These are phyloP conservation scores for Lasiodiplodia gonubiensis DNA, from an alignment of 2,329 filamentous ascomycete species.

Conservation along the genomic window DNA sequence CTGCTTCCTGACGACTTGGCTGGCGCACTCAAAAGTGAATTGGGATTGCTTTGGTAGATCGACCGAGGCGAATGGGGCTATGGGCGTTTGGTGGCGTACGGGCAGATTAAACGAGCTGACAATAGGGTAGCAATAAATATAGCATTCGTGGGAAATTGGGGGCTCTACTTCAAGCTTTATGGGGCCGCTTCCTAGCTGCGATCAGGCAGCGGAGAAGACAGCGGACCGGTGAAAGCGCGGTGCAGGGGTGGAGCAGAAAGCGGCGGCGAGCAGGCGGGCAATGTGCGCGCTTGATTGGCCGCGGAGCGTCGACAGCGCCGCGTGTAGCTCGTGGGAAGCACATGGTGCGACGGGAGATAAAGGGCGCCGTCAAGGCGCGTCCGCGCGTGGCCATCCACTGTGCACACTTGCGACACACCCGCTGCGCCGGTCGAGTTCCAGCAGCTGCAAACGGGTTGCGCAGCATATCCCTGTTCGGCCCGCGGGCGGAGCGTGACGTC, in stretches of 20 bases:
- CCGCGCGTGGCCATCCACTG: constrained; percentile 1
- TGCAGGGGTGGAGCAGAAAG: constrained; percentile 1
- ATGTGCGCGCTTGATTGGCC: constrained; percentile 26
- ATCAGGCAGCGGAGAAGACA: not conserved
- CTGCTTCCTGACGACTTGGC: constrained; percentile 13
- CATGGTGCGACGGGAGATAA: constrained; percentile 23
- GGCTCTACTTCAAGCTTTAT: constrained; percentile 11
- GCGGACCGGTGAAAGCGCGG: constrained; percentile 4
- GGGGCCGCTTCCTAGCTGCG: constrained; percentile 5
- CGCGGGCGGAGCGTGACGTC: constrained; percentile 19
- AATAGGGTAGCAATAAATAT: constrained; percentile 18
- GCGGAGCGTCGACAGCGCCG: not conserved
- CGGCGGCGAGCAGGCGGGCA: constrained; percentile 3
- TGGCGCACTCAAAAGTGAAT: constrained; percentile 10
- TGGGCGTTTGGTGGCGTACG: constrained; percentile 1
- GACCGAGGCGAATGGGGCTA: constrained; percentile 13
- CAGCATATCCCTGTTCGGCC: constrained; percentile 21
- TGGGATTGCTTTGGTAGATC: constrained; percentile 8
- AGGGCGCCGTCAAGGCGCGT: constrained; percentile 6
- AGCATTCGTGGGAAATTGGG: constrained; percentile 5
- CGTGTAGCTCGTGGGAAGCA: not conserved
- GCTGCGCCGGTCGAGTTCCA: not conserved
- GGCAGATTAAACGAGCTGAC: constrained; percentile 9
- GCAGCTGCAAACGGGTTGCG: constrained; percentile 8
- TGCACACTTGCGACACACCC: not conserved